phyloP scores from a whole-genome alignment of 805 yeast species.

The Barnettozyma vustinii region DNA sequence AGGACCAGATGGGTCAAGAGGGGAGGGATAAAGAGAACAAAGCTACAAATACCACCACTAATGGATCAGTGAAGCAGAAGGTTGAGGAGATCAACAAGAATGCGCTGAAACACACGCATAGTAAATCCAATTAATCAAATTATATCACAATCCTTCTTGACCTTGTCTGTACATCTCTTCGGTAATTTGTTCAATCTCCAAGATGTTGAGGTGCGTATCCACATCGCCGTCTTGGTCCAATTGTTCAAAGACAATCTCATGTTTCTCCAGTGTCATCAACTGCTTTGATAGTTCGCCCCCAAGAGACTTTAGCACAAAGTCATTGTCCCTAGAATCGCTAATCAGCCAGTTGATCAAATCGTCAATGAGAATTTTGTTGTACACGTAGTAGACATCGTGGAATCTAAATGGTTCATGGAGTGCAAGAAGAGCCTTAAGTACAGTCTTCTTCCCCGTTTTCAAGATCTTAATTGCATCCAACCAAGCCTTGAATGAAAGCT shows the following conservation, averaged over 20 bases:
- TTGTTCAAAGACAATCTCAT: constrained; percentile 54
- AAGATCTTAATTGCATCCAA: constrained; percentile 63
- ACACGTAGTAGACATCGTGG: constrained; percentile 82
- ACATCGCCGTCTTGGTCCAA: constrained; percentile 33
- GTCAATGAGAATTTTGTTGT: constrained; percentile 69
- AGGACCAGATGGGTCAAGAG: background rate
- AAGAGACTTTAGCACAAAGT: constrained; percentile 50
- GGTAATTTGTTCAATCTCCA: constrained; percentile 55
- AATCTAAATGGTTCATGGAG: constrained; percentile 69
- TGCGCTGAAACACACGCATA: background rate
- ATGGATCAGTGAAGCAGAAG: background rate
- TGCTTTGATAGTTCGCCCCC: constrained; percentile 58
- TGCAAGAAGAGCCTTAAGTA: constrained; percentile 55
- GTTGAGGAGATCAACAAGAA: background rate
- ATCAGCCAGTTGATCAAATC: constrained; percentile 76
- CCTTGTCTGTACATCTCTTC: constrained; percentile 37
- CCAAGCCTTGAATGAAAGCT: constrained; percentile 60
- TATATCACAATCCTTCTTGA: background rate
- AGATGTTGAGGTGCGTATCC: constrained; percentile 40
- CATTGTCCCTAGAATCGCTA: constrained; percentile 50
- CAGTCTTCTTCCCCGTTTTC: constrained; percentile 61
- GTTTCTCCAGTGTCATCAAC: constrained; percentile 32
- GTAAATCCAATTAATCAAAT: background rate
- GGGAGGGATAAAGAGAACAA: background rate
- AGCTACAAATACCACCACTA: background rate